A percentile compares a stretch with the other conserved stretches of the same genome.
Conservation (phyloP, 352 stramenopile genomes). For the Phytophthora aleatoria region DNA sequence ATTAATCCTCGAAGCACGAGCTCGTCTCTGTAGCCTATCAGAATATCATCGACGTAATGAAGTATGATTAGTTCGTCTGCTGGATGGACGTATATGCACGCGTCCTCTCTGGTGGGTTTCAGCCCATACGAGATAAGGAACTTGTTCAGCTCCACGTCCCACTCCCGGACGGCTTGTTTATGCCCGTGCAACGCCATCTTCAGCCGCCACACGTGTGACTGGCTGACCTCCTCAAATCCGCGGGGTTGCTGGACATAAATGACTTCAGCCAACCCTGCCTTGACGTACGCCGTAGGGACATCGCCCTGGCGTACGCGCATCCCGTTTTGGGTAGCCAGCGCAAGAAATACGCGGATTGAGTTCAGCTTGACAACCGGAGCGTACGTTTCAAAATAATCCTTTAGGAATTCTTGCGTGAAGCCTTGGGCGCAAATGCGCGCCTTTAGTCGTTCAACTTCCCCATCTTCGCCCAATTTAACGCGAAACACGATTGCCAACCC, state of each 20-base stretch:
- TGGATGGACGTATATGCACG: constrained; percentile 5
- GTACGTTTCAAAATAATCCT: background rate
- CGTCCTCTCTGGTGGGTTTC: background rate
- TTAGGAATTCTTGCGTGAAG: constrained; percentile 4
- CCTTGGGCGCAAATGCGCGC: constrained; percentile 23
- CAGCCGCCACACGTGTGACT: constrained; percentile 14
- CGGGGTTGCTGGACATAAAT: constrained; percentile 10
- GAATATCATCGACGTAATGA: constrained; percentile 12
- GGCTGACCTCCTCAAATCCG: constrained; percentile 14
- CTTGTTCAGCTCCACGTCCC: background rate
- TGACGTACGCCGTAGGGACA: constrained; percentile 11
- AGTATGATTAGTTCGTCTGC: constrained; percentile 3
- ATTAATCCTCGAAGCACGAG: background rate
- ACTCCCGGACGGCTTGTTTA: constrained; percentile 14
- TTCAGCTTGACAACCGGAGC: constrained; percentile 12
- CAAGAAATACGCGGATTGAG: constrained; percentile 18
- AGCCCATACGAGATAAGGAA: constrained; percentile 2
- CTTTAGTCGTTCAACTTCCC: constrained; percentile 19
- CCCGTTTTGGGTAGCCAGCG: background rate
- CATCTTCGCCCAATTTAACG: constrained; percentile 1
- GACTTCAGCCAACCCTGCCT: constrained; percentile 3
- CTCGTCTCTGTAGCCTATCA: constrained; percentile 3
- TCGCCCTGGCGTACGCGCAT: constrained; percentile 4
- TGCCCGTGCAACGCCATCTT: constrained; percentile 15
- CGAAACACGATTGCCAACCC: constrained; percentile 7